These are phyloP conservation scores for Canavalia gladiata DNA, from an alignment of 306 rosid genomes.

Conservation along the genomic window DNA sequence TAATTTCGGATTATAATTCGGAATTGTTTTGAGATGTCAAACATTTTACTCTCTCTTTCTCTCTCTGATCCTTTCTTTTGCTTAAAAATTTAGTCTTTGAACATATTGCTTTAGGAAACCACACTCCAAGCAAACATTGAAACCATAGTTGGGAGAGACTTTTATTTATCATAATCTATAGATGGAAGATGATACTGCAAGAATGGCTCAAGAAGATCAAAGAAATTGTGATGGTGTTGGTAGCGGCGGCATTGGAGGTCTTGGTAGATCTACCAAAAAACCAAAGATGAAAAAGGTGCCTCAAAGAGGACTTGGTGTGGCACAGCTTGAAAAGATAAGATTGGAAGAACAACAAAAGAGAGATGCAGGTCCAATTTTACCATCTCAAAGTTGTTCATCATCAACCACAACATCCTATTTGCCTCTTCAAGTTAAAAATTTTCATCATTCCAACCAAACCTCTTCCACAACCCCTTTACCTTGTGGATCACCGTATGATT, in stretches of 20 bases:
- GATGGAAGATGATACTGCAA: constrained; percentile 55
- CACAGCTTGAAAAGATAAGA: constrained; percentile 86
- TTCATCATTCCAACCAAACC: constrained; percentile 49
- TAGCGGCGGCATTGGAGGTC: background rate
- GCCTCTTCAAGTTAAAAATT: constrained; percentile 51
- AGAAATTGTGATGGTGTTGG: constrained; percentile 43
- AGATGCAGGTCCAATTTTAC: constrained; percentile 45
- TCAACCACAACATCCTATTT: constrained; percentile 58
- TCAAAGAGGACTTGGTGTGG: constrained; percentile 97
- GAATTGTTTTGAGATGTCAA: constrained; percentile 38
- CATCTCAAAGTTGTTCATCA: constrained; percentile 46
- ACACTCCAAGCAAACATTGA: constrained; percentile 5
- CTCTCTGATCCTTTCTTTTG: constrained; percentile 40
- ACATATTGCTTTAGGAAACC: no score
- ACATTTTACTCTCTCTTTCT: constrained; percentile 40
- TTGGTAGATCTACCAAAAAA: constrained; percentile 61
- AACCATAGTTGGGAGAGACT: background rate
- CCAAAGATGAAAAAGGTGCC: constrained; percentile 74
- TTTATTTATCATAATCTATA: constrained; percentile 1
- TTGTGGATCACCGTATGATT: constrained; percentile 48
- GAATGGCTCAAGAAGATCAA: constrained; percentile 70
- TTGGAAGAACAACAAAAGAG: constrained; percentile 73
- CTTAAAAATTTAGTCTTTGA: constrained; percentile 43
- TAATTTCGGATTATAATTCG: constrained; percentile 30
- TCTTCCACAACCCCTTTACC: constrained; percentile 55